Evolutionary conservation across 2,329 filamentous ascomycete species (phyloP).

Genomic region (Phyllosticta citrichinensis): DNA sequence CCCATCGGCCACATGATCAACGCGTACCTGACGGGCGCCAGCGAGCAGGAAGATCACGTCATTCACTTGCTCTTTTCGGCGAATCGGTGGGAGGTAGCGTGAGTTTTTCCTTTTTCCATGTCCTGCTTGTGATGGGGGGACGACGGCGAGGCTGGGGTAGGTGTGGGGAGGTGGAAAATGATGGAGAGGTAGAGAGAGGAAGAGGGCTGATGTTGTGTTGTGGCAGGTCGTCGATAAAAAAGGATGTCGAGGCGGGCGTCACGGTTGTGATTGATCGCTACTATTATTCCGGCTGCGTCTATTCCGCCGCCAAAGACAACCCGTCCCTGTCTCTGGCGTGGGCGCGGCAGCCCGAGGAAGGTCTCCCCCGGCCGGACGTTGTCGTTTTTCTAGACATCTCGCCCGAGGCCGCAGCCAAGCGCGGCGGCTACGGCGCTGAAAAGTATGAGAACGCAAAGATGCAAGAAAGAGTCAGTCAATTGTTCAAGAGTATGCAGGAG

Average conservation of each 20-base stretch:
- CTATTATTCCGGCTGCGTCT: conserved; percentile 89
- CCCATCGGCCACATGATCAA: conserved; percentile 83
- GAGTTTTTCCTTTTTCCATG: conserved; percentile 12
- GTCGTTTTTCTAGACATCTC: conserved; percentile 81
- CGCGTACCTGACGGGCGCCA: conserved; percentile 61
- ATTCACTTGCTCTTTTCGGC: conserved; percentile 87
- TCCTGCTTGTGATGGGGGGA: neutral
- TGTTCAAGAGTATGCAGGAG: conserved; percentile 53
- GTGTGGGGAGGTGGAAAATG: no score
- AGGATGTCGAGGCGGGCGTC: conserved; percentile 41
- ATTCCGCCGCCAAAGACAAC: conserved; percentile 79
- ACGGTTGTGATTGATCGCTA: conserved; percentile 86
- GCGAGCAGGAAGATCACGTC: conserved; percentile 72
- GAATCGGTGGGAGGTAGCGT: conserved; percentile 70
- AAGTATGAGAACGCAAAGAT: conserved; percentile 78
- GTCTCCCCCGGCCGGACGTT: conserved; percentile 76
- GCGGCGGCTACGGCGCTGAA: conserved; percentile 84
- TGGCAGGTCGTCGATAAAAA: neutral
- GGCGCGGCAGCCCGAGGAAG: conserved; percentile 76
- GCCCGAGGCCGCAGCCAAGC: conserved; percentile 57
- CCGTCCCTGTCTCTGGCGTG: conserved; percentile 60
- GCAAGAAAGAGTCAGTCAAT: conserved; percentile 65
- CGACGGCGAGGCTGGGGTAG: neutral
- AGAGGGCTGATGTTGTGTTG: neutral
- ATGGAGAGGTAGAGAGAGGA: neutral